Conservation (phyloP, 345 rosid species). For the Luvunga scandens region DNA sequence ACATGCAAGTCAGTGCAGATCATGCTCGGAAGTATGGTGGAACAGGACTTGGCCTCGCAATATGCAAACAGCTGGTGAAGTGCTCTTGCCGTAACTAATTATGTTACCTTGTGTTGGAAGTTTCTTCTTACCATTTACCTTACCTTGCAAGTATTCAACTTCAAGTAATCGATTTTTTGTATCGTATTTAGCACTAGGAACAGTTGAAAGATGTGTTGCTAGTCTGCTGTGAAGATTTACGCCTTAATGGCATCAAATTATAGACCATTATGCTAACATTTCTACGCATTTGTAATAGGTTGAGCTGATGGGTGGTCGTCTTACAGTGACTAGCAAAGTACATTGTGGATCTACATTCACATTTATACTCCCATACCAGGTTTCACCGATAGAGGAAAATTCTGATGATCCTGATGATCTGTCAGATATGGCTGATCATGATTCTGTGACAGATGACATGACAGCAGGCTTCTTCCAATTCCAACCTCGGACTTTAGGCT, state of each 20-base stretch:
- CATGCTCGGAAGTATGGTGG: conserved; percentile 97
- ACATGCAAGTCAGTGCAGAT: conserved; percentile 96
- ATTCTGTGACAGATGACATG: conserved; percentile 55
- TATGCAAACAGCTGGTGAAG: conserved; percentile 92
- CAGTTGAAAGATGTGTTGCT: neutral
- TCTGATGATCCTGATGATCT: conserved; percentile 82
- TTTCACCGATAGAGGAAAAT: conserved; percentile 50
- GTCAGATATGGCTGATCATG: conserved; percentile 63
- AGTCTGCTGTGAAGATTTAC: neutral
- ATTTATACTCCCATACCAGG: conserved; percentile 77
- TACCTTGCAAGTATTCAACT: neutral
- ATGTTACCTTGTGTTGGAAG: neutral
- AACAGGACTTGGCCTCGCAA: conserved; percentile 95
- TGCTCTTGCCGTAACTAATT: conserved; percentile 3
- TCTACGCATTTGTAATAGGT: conserved; percentile 46
- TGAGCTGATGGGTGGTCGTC: conserved; percentile 94
- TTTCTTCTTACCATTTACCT: neutral
- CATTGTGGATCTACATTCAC: conserved; percentile 86
- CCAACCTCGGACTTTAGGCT: conserved; percentile 61
- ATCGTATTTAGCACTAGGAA: neutral
- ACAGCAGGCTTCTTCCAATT: conserved; percentile 75
- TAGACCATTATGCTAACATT: conserved; percentile 9
- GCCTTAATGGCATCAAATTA: neutral
- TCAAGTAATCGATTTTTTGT: neutral
- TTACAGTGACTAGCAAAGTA: conserved; percentile 83